Conservation (phyloP, 805 yeast genomes). For the Groenewaldozyma salmanticensis region DNA sequence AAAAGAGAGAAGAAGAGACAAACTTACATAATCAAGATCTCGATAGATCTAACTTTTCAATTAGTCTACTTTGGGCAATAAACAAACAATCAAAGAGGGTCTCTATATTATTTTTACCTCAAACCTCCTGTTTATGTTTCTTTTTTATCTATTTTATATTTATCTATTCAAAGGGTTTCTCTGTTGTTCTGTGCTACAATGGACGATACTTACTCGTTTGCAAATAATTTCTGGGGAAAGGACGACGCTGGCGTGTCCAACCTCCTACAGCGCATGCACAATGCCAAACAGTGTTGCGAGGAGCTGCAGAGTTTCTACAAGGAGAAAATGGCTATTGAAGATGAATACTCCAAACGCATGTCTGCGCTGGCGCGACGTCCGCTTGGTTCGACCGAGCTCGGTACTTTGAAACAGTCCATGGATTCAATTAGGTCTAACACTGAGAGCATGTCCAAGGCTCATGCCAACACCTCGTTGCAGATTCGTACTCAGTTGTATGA, state of each 20-base stretch:
- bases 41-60: no score
- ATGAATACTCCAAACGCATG: conserved; percentile 56
- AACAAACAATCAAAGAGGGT: no score
- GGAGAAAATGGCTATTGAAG: conserved; percentile 53
- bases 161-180: no score
- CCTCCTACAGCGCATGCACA: conserved; percentile 47
- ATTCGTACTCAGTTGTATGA: conserved; percentile 40
- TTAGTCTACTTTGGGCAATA: no score
- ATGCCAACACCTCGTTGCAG: conserved; percentile 41
- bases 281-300: conserved; percentile 50
- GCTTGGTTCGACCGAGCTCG: conserved; percentile 50
- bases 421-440: conserved; percentile 53
- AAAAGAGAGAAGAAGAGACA: no score
- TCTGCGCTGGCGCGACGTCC: conserved; percentile 39
- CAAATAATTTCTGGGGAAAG: conserved; percentile 39
- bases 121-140: no score
- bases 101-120: no score
- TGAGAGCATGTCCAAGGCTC: conserved; percentile 47
- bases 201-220: conserved; percentile 18
- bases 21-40: no score
- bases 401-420: conserved; percentile 48
- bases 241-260: conserved; percentile 52
- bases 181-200: no score
- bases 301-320: conserved; percentile 40
- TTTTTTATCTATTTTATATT: no score